Evolutionary conservation across 176 grass and related monocot species (phyloP), one percentile per base, ranked within the genome.

Genomic region (Oryza coarctata): DNA sequence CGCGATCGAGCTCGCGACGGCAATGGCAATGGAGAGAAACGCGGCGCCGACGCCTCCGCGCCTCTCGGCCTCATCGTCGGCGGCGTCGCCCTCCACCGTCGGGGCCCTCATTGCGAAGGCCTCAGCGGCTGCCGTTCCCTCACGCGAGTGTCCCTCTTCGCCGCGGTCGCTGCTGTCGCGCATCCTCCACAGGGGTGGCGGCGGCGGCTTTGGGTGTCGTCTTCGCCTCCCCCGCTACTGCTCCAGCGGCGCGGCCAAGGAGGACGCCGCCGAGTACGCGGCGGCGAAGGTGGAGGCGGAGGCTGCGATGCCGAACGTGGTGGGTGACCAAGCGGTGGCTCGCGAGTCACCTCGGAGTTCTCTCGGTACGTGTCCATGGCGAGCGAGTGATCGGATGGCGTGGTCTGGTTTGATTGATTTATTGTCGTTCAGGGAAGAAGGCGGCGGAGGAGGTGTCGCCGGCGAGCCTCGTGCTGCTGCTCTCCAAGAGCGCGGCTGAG

Each of bases 401-500:
- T 39, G 38, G 38, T 39, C 9, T 39, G 38, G 38, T 39, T 39
- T 10, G 38, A 39, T 29, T 32, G 18, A 31, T 50, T 3, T 2
- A 29, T 39, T 30, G 2, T 17, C 49, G 36, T 81, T 64, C 95
- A 98, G 96, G 47, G 70, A 91, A 77, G 83, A 88, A 90, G 68
- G 67, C 68, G 43, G 63, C 65, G 43, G 81, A 84, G 36, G 90
- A 88, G 41, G 22, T 80, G 62, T n/a, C 84, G 39, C 88, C 87
- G 4, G 90, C 87, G 85, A 98, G 90, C 30, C 68, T 98, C 12
- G 74, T 93, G 28, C 79, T 95, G 17, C 89, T 95, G 22, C 63
- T 98, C 0, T 83, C 96, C 1, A 95, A 84, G 78, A 86, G 89
- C 43, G 83, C 90, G 9, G 87, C 84, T 27, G 96, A 98, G 84